Percentiles rank a stretch among this genome's conserved stretches.
These are phyloP conservation scores for Arthrobotrys sinensis DNA, from an alignment of 2,329 filamentous ascomycete species.

Conservation along the genomic window DNA sequence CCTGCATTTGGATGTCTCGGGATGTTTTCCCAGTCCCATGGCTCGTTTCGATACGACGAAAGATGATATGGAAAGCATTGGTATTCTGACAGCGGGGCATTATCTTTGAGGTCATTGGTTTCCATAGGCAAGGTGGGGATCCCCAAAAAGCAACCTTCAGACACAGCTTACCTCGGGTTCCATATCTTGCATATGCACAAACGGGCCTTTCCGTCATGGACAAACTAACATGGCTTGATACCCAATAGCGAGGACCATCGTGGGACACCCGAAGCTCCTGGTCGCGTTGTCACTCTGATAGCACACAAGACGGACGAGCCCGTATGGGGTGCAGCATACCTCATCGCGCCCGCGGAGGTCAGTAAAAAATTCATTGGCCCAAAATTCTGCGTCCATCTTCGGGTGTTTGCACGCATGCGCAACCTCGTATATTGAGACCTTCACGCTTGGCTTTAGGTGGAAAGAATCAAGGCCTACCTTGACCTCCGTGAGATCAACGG, in stretches of 20 bases:
- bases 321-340: constrained; percentile 95
- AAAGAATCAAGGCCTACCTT: constrained; percentile 69
- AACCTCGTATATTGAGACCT: constrained; percentile 34
- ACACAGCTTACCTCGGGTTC: constrained; percentile 60
- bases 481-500: constrained; percentile 98
- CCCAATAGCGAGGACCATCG: constrained; percentile 86
- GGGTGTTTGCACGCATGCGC: constrained; percentile 37
- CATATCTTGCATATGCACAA: constrained; percentile 46
- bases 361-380: constrained; percentile 47
- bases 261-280: constrained; percentile 88
- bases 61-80: constrained; percentile 20
- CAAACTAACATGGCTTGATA: constrained; percentile 52
- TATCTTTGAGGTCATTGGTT: constrained; percentile 66
- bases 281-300: constrained; percentile 93
- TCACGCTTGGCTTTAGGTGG: constrained; percentile 48
- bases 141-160: constrained; percentile 46
- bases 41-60: constrained; percentile 41
- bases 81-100: constrained; percentile 54
- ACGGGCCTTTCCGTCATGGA: constrained; percentile 50
- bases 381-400: constrained; percentile 19
- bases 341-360: constrained; percentile 80
- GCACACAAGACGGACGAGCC: constrained; percentile 76
- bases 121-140: constrained; percentile 59
- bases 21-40: constrained; percentile 52
- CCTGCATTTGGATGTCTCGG: constrained; percentile 51